A percentile compares a stretch with the other conserved stretches of the same genome.
phyloP scores from a whole-genome alignment of 371 early-diverging fungal species.

The Blastocladiella emersonii region DNA sequence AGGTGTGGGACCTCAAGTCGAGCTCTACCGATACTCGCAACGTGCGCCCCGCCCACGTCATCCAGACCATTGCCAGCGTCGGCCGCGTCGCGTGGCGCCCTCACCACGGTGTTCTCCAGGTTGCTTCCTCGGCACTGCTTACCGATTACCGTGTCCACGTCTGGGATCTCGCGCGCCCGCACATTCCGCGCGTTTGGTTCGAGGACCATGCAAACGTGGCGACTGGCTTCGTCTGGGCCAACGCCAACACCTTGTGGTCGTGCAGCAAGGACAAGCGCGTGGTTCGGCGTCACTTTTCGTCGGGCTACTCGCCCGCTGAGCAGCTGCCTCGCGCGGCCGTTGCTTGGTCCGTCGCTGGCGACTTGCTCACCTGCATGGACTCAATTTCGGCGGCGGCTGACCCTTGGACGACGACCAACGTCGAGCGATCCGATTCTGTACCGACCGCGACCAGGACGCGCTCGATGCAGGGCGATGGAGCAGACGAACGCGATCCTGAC shows the following conservation, averaged over 20 bases:
- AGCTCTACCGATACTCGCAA: constrained; percentile 26
- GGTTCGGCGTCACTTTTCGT: constrained; percentile 30
- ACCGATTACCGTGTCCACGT: constrained; percentile 53
- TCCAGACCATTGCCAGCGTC: constrained; percentile 59
- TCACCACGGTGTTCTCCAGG: constrained; percentile 28
- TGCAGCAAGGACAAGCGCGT: constrained; percentile 67
- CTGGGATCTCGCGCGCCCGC: constrained; percentile 62
- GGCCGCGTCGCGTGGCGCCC: constrained; percentile 72
- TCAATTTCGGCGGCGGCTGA: no score
- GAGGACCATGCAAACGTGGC: constrained; percentile 58
- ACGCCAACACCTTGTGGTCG: constrained; percentile 46
- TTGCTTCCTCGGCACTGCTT: constrained; percentile 56
- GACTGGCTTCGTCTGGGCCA: constrained; percentile 60
- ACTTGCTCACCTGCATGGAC: constrained; percentile 21
- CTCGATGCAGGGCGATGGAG: not conserved
- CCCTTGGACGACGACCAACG: no score
- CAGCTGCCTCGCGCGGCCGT: constrained; percentile 30
- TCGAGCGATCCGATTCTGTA: no score
- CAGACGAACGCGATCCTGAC: no score
- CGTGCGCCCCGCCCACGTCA: constrained; percentile 40
- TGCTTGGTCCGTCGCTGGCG: constrained; percentile 55
- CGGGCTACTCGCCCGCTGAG: not conserved
- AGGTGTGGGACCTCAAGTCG: constrained; percentile 25
- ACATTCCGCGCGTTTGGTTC: constrained; percentile 51
- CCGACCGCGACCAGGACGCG: no score